Base-by-base conservation (phyloP, 129 eudicot genomes). In the Erigeron canadensis region DNA sequence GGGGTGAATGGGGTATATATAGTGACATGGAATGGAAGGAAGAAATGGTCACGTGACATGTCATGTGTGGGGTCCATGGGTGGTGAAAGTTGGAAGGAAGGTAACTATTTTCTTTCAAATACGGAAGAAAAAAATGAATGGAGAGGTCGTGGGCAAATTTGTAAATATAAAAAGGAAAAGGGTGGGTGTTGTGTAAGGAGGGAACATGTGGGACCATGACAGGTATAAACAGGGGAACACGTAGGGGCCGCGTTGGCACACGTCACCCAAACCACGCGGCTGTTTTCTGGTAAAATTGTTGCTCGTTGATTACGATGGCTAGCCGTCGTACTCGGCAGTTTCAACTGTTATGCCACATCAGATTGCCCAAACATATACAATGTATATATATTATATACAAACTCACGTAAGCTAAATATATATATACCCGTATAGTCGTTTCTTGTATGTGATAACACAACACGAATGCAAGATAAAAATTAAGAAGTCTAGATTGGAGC, bases 241-340 rank as follows among this genome's bases (percentile, higher is more conserved):
- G 81, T 75, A 8, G 75, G 88, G 84, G 47, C 40, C 78, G 12
- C 8, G 50, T 6, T 16, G 5, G 57, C 70, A 16, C 78, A 80
- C 81, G 84, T 82, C 83, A 86, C 67, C 79, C 63, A 73, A 22
- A 76, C 72, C 80, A 86, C 82, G 79, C 79, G 79, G 74, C 80
- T 70, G 71, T 74, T 76, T 79, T 83, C 80, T 50, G 87, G 81
- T 85, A 45, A 60, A 63, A 44, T 47, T 85, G 91, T 81, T 83
- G 81, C 77, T n/a, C 64, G 15, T 38, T 63, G 96, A 88, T 66
- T 62, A 73, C 44, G 87, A 86, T 79, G 82, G 96, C 72, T 69
- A 4, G 85, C 85, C 85, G 84, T 75, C 76, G 77, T 47, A 28
- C 81, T 65, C 46, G 82, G 80, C 91, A 85, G 77, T 72, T 74